Base-by-base conservation (phyloP, 768 basidiomycete species). In the Hydnum rufescens region DNA sequence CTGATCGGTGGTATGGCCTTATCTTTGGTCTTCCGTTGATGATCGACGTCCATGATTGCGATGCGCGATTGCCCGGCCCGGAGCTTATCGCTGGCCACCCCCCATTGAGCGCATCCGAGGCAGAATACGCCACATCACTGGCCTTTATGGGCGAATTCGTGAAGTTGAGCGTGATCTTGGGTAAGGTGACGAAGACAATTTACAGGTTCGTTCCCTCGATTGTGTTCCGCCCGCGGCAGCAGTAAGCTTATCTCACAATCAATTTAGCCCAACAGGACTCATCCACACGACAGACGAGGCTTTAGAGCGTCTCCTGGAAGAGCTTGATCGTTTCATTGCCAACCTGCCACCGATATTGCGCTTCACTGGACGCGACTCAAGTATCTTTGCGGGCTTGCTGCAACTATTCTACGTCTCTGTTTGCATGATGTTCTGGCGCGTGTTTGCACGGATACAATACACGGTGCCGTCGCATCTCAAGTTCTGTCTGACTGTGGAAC, bases 371-470 rank as follows among this genome's bases (percentile, higher is more conserved):
- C 65, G 75, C 1, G 75, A 80, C 8, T 77, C 77, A 13, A 26
- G 26, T 28, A 47, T 47, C 8, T 47, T 4, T 22, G 22, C 58
- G 86, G 92, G 93, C 39, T 69, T 95, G 52, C 70, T 99, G 23
- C 90, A 95, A 64, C 65, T 96, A 51, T 71, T 88, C 36, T 90
- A 86, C 63, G 76, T 83, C 29, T 88, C 85, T 61, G 79, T 96
- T 42, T 81, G 79, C 58, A 95, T 97, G 78, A 84, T 97, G 64
- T 92, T 95, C 67, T 95, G 88, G 80, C 82, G 93, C 49, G 89
- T 95, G 30, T 97, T 96, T 70, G 92, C 96, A 87, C 77, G 93
- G 50, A 88, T 96, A 65, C 89, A 86, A 54, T 97, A 95, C 67
- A 74, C 78, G 19, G 84, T 86, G 61, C 90, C 93, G 5, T 76